Evolutionary conservation across 805 yeast genomes (phyloP).

Genomic region (Pichia pseudocactophila): DNA sequence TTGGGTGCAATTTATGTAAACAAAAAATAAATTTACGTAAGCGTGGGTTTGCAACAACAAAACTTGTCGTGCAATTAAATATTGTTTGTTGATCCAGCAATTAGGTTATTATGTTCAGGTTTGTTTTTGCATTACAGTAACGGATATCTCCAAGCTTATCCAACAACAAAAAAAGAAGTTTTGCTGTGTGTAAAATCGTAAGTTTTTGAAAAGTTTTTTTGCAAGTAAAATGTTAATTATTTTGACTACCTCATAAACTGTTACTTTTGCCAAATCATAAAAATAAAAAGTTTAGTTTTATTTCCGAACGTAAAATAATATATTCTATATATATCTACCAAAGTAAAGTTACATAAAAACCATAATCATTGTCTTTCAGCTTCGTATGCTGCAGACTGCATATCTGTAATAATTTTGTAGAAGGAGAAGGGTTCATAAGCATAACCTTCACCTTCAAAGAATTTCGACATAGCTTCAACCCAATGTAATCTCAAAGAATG

Average conservation of each 20-base stretch:
- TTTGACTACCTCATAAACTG: no score
- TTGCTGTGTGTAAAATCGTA: no score
- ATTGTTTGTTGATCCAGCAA: not conserved
- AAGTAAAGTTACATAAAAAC: not conserved
- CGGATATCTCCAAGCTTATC: no score
- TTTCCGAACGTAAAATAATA: not conserved
- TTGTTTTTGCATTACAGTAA: no score
- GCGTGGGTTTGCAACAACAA: not conserved
- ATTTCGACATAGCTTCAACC: slow-evolving; percentile 79
- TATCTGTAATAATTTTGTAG: slow-evolving; percentile 20
- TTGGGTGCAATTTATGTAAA: not conserved
- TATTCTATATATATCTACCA: not conserved
- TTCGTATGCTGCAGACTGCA: slow-evolving; percentile 8
- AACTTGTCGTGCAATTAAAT: not conserved
- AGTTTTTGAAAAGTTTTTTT: no score
- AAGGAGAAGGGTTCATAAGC: slow-evolving; percentile 59
- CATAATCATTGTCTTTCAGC: slow-evolving; percentile 4
- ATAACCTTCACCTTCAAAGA: slow-evolving; percentile 68
- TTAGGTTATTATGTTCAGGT: no score
- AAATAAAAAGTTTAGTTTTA: no score
- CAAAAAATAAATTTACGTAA: not conserved
- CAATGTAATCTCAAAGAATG: slow-evolving; percentile 71
- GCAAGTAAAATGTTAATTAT: no score
- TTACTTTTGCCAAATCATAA: no score
- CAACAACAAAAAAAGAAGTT: no score